Conservation (phyloP, 768 basidiomycete species). For the Tulasnella sp. region DNA sequence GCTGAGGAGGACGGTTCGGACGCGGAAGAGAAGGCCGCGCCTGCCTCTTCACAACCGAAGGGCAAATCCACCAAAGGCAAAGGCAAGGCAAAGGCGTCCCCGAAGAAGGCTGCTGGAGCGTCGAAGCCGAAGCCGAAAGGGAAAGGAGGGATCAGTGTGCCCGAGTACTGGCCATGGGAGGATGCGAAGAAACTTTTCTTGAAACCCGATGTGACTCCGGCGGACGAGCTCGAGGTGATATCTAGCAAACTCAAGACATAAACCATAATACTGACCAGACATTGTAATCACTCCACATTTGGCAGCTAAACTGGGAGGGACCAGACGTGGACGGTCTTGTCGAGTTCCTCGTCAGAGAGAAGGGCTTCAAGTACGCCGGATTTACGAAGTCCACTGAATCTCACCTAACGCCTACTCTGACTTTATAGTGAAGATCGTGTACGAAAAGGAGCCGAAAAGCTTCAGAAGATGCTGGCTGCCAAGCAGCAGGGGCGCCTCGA, state of each 20-base stretch:
- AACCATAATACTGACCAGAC: background rate
- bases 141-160: conserved; percentile 66
- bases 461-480: conserved; percentile 69
- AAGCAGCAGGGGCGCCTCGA: conserved; percentile 97
- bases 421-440: conserved; percentile 82
- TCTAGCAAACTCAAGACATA: background rate
- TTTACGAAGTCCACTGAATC: background rate
- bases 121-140: conserved; percentile 24
- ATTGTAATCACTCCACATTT: background rate
- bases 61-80: conserved; percentile 22
- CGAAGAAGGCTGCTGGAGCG: conserved; percentile 17
- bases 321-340: conserved; percentile 91
- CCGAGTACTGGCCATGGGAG: conserved; percentile 96
- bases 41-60: conserved; percentile 10
- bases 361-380: conserved; percentile 83
- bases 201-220: conserved; percentile 80
- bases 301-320: conserved; percentile 82
- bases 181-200: conserved; percentile 85
- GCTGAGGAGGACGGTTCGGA: conserved; percentile 23
- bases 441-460: conserved; percentile 87
- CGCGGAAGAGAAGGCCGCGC: conserved; percentile 29
- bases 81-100: conserved; percentile 41
- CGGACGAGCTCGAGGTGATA: conserved; percentile 69
- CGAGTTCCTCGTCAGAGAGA: conserved; percentile 85
- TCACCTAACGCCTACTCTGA: conserved; percentile 6